phyloP scores from a whole-genome alignment of 2,329 filamentous ascomycete species.

The Cordyceps farinosa region DNA sequence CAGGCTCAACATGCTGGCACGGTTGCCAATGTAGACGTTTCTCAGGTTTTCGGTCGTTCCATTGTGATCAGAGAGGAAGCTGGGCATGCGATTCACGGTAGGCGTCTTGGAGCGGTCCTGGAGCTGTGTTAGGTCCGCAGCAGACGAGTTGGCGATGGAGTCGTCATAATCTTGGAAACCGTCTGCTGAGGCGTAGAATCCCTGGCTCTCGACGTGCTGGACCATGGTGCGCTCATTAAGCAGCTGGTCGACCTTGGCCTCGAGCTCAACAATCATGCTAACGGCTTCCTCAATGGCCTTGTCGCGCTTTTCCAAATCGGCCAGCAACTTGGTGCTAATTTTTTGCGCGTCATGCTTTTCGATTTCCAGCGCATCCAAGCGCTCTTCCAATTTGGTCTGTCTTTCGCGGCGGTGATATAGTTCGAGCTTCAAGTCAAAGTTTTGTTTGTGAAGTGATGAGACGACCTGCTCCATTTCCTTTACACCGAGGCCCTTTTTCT shows the following conservation, averaged over 20 bases:
- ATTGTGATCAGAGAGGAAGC: conserved; percentile 59
- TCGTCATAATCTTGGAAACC: conserved; percentile 25
- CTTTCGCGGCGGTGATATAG: conserved; percentile 65
- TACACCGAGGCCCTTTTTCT: conserved; percentile 55
- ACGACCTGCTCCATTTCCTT: conserved; percentile 69
- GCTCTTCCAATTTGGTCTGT: conserved; percentile 56
- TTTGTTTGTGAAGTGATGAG: conserved; percentile 68
- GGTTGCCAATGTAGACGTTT: conserved; percentile 53
- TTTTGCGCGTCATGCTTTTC: conserved; percentile 53
- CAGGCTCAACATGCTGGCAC: conserved; percentile 48
- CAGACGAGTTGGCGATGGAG: conserved; percentile 23
- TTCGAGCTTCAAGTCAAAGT: conserved; percentile 73
- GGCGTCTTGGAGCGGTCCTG: conserved; percentile 28
- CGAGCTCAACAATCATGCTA: conserved; percentile 62
- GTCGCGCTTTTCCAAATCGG: conserved; percentile 64
- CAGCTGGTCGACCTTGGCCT: conserved; percentile 55
- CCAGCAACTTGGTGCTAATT: conserved; percentile 55
- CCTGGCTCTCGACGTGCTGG: conserved; percentile 45
- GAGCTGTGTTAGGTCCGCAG: conserved; percentile 20
- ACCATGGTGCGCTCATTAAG: conserved; percentile 52
- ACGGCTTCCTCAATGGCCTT: conserved; percentile 69
- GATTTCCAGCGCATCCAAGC: conserved; percentile 51
- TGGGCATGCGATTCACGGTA: conserved; percentile 57
- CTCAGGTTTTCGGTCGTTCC: conserved; percentile 59
- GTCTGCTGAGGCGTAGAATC: conserved; percentile 32